These are phyloP conservation scores for Linnemannia elongata DNA, from an alignment of 192 early-diverging fungal genomes.

Conservation along the genomic window DNA sequence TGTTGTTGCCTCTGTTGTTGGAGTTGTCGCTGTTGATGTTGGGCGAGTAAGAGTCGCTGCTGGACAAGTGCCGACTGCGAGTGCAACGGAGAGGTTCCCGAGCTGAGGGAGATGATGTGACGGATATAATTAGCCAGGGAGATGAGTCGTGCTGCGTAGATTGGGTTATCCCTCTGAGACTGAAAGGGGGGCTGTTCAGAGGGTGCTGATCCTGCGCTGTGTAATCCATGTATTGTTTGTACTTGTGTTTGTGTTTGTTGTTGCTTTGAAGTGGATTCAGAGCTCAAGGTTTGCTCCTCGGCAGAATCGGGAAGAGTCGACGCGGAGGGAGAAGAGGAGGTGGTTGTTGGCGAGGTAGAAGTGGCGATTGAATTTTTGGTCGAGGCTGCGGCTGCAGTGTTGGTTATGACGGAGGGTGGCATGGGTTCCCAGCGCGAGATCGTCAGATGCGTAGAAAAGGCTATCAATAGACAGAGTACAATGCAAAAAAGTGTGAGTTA, in stretches of 20 bases:
- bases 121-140: conserved; percentile 56
- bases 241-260: background rate
- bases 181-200: background rate
- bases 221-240: background rate
- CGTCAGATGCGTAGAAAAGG: conserved; percentile 48
- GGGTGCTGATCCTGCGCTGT: background rate
- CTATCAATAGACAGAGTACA: conserved; percentile 28
- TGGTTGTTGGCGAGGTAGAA: conserved; percentile 6
- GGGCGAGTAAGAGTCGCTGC: background rate
- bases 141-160: conserved; percentile 35
- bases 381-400: background rate
- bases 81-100: conserved; percentile 20
- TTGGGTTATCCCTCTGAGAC: conserved; percentile 11
- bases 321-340: background rate
- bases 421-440: conserved; percentile 53
- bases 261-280: background rate
- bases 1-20: conserved; percentile 10
- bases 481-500: background rate
- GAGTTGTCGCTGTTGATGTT: conserved; percentile 19
- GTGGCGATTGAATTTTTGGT: background rate
- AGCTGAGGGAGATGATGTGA: conserved; percentile 42
- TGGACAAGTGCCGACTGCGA: conserved; percentile 10
- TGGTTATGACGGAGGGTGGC: background rate
- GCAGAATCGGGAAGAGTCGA: background rate
- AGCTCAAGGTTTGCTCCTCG: background rate